A percentile compares a stretch with the other conserved stretches of the same genome.
phyloP scores from a whole-genome alignment of 176 grass and related monocot species.

The Urochloa ruziziensis region DNA sequence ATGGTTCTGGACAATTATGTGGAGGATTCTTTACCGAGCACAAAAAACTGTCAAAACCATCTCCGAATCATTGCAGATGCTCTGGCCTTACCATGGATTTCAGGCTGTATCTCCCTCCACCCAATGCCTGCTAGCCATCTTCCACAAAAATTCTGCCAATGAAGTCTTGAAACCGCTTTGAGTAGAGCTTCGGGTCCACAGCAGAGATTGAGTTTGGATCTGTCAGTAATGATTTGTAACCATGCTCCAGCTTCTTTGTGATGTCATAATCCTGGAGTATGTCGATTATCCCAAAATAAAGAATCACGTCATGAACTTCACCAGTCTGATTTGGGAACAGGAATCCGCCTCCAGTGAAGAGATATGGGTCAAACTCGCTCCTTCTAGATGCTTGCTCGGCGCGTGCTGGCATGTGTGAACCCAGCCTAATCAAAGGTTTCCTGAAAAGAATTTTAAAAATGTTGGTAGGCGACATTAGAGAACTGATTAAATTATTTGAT shows the following conservation, averaged over 20 bases:
- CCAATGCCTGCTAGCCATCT: constrained; percentile 38
- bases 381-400: constrained; percentile 72
- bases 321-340: constrained; percentile 48
- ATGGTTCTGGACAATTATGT: background rate
- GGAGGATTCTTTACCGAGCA: background rate
- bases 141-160: constrained; percentile 84
- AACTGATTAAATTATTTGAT: constrained; percentile 23
- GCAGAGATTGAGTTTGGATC: constrained; percentile 93
- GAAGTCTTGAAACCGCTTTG: constrained; percentile 95
- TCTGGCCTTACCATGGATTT: constrained; percentile 15
- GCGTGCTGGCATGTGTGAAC: constrained; percentile 78
- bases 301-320: constrained; percentile 65
- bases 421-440: constrained; percentile 75
- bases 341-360: constrained; percentile 55
- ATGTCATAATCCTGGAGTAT: constrained; percentile 81
- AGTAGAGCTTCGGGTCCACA: constrained; percentile 88
- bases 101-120: background rate
- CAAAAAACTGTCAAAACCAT: constrained; percentile 23
- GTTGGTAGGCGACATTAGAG: constrained; percentile 8
- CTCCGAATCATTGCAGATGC: constrained; percentile 29
- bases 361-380: constrained; percentile 58
- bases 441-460: constrained; percentile 44
- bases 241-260: constrained; percentile 74
- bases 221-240: constrained; percentile 83
- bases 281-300: constrained; percentile 97